A percentile compares a stretch with the other conserved stretches of the same genome.
These are phyloP conservation scores for Pistacia atlantica DNA, from an alignment of 345 rosid genomes.

Conservation along the genomic window DNA sequence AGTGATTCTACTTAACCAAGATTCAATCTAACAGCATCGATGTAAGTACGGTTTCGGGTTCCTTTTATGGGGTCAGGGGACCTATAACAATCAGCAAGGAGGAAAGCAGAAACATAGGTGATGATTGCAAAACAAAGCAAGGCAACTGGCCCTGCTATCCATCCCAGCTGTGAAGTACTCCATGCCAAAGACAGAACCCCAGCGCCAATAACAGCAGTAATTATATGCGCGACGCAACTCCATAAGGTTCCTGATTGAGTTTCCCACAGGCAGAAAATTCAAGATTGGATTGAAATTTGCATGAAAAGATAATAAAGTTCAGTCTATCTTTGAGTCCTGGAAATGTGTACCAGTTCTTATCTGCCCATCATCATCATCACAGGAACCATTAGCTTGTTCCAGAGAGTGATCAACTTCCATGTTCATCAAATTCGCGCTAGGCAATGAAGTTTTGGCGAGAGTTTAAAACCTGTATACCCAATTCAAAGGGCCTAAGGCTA, in stretches of 20 bases:
- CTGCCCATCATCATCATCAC: constrained; percentile 50
- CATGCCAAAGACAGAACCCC: constrained; percentile 68
- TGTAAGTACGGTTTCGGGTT: constrained; percentile 38
- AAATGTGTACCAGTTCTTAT: constrained; percentile 42
- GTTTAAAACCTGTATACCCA: constrained; percentile 15
- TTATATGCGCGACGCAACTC: constrained; percentile 53
- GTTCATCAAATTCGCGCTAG: constrained; percentile 12
- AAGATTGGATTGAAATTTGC: constrained; percentile 8
- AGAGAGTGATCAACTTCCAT: constrained; percentile 39
- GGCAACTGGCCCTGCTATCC: constrained; percentile 62
- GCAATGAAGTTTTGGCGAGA: constrained; percentile 2
- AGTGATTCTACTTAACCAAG: constrained; percentile 37
- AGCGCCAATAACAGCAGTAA: constrained; percentile 52
- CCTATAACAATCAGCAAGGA: constrained; percentile 61
- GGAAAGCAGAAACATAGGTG: constrained; percentile 49
- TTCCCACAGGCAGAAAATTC: constrained; percentile 14
- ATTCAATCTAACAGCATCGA: constrained; percentile 45
- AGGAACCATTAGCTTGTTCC: constrained; percentile 21
- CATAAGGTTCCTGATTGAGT: constrained; percentile 52
- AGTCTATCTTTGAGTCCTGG: neutral
- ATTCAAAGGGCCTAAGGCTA: constrained; percentile 18
- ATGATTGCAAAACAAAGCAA: constrained; percentile 52
- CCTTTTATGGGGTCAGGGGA: constrained; percentile 49
- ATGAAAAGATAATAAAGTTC: neutral
- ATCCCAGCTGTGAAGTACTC: constrained; percentile 68